These are phyloP conservation scores for Colletotrichum cereale DNA, from an alignment of 2,329 filamentous ascomycete species.

Conservation along the genomic window DNA sequence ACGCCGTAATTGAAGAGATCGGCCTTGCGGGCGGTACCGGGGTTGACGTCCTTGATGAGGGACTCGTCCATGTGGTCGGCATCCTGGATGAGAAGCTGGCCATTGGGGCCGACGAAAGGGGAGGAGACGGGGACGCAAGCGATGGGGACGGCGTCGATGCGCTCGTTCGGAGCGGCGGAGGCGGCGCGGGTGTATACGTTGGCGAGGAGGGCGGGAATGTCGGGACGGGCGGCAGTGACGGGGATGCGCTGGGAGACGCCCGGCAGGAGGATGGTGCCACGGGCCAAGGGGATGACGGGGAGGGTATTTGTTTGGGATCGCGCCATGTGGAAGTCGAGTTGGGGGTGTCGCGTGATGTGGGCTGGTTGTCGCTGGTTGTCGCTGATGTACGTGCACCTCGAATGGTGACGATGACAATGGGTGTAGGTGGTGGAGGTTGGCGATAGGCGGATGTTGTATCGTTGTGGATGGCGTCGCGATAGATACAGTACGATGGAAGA, in stretches of 20 bases:
- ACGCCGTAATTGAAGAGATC: slow-evolving; percentile 89
- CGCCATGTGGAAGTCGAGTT: slow-evolving; percentile 44
- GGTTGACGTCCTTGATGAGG: slow-evolving; percentile 63
- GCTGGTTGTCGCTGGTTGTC: slow-evolving; percentile 8
- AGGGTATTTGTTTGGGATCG: slow-evolving; percentile 59
- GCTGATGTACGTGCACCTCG: slow-evolving; percentile 24
- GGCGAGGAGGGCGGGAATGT: slow-evolving; percentile 89
- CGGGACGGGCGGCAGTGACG: slow-evolving; percentile 82
- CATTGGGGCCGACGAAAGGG: slow-evolving; percentile 78
- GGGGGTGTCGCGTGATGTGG: slow-evolving; percentile 12
- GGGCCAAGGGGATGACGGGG: slow-evolving; percentile 85
- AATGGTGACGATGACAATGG: slow-evolving; percentile 29
- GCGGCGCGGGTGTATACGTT: slow-evolving; percentile 84
- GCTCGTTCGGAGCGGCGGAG: slow-evolving; percentile 73
- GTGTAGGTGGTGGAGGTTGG: neutral
- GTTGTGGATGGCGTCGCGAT: neutral
- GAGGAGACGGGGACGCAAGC: slow-evolving; percentile 90
- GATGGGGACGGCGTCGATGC: slow-evolving; percentile 78
- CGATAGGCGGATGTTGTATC: neutral
- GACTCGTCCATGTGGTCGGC: slow-evolving; percentile 64
- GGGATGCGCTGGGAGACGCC: slow-evolving; percentile 88
- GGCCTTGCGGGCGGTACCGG: slow-evolving; percentile 70
- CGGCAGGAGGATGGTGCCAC: slow-evolving; percentile 85
- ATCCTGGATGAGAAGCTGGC: slow-evolving; percentile 80
- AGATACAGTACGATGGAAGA: slow-evolving; percentile 7